Base-by-base conservation (phyloP, 2,329 filamentous ascomycete genomes). In the Diaporthe batatas region DNA sequence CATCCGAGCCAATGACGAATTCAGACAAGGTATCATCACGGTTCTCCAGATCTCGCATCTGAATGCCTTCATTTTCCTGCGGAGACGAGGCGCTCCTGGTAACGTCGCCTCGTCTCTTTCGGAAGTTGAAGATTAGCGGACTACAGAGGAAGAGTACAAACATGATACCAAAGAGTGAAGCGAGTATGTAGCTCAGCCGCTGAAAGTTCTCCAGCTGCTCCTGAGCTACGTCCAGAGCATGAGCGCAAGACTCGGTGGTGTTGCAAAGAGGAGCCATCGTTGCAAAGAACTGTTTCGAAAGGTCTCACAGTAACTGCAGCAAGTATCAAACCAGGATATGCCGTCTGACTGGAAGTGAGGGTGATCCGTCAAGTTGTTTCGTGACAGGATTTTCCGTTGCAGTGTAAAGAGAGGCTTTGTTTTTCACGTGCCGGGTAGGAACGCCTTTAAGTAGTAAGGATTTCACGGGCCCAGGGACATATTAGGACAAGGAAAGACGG, bases 231-330 rank as follows among this genome's bases (percentile, higher is more conserved):
- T 39, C 11, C 7, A 68, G 7, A 8, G 36, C 23, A 4, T 1
- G 2, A 29, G 39, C 53, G 14, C 65, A 68, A n/a, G 51, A 12
- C 6, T n/a, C 2, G 3, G 65, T 47, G 1, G 18, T 57, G 14
- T 57, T 68, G 65, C 65, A 68, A 16, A 57, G 10, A 6, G 65
- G 51, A 23, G 65, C 51, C 65, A 68, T 68, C 6, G 12, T 36
- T 57, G 49, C 34, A 10, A 29, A 14, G 3, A 12, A 16, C 6
- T 12, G 34, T 58, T 39, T n/a, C 8, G 18, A 18, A 23, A 23
- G 23, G 16, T 34, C 14, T 8, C 10, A 6, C 23, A 10, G 1
- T n/a, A 58, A 7, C 16, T 18, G 29, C 34, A 54, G 5, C 8
- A 32, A 18, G 8, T n/a, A 7, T 23, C 7, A 29, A 6, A n/a